Evolutionary conservation across 805 yeast species (phyloP).

Genomic region (Peterozyma toletana): DNA sequence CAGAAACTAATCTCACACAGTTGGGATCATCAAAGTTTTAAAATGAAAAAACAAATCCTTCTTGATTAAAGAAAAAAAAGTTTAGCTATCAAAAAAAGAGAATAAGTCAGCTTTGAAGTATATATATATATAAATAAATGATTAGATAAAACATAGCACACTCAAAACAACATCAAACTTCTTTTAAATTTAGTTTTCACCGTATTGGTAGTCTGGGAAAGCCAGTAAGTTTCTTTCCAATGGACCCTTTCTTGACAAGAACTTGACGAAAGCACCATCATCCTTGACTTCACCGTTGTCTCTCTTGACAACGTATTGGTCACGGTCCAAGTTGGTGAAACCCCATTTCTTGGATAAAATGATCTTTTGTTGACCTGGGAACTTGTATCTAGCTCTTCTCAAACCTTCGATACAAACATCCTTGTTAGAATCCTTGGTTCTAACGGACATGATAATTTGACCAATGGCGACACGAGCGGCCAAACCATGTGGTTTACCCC

Average conservation of each 20-base stretch:
- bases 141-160: too few relatives aligned
- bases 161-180: too few relatives aligned
- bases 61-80: too few relatives aligned
- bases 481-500: conserved; percentile 99
- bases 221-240: conserved; percentile 84
- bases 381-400: conserved; percentile 99
- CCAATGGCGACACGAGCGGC: conserved; percentile 99
- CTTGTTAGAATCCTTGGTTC: conserved; percentile 98
- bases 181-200: conserved; percentile 11
- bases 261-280: conserved; percentile 99
- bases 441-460: conserved; percentile 95
- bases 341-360: conserved; percentile 99
- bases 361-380: conserved; percentile 99
- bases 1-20: too few relatives aligned
- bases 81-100: too few relatives aligned
- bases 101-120: too few relatives aligned
- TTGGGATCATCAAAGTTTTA: too few relatives aligned
- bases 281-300: conserved; percentile 98
- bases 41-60: too few relatives aligned
- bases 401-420: conserved; percentile 97
- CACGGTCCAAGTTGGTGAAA: conserved; percentile 99
- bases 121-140: too few relatives aligned
- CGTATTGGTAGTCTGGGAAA: conserved; percentile 83
- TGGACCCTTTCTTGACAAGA: conserved; percentile 94
- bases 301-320: conserved; percentile 88